Evolutionary conservation across 2,329 filamentous ascomycete genomes (phyloP).

Genomic region (Metarhizium guizhouense): DNA sequence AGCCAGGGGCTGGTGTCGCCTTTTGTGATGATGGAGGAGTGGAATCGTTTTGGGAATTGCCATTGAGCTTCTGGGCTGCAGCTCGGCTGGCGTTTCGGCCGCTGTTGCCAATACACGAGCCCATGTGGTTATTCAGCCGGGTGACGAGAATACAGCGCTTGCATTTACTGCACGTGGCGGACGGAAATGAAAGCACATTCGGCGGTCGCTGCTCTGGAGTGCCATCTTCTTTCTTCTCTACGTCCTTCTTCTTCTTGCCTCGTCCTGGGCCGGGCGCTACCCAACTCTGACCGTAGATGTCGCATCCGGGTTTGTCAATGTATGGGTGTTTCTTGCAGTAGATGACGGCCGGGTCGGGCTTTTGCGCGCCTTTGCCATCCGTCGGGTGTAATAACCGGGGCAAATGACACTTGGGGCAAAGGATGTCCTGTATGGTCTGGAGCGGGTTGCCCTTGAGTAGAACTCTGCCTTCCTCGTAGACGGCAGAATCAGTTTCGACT

Average conservation of each 20-base stretch:
- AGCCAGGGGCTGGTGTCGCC: slow-evolving; percentile 48
- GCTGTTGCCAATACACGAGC: slow-evolving; percentile 57
- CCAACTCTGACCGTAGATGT: slow-evolving; percentile 78
- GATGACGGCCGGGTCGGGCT: slow-evolving; percentile 56
- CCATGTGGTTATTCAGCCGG: slow-evolving; percentile 59
- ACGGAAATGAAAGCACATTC: slow-evolving; percentile 56
- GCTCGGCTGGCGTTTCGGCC: slow-evolving; percentile 53
- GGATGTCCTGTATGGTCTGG: slow-evolving; percentile 59
- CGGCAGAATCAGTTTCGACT: slow-evolving; percentile 57
- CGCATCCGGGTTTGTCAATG: slow-evolving; percentile 65
- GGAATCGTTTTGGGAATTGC: slow-evolving; percentile 43
- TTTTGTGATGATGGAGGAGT: slow-evolving; percentile 56
- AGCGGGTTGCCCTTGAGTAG: slow-evolving; percentile 64
- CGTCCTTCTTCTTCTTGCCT: slow-evolving; percentile 73
- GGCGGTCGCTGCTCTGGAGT: slow-evolving; percentile 46
- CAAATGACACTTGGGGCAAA: slow-evolving; percentile 66
- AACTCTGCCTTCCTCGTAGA: slow-evolving; percentile 61
- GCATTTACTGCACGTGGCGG: slow-evolving; percentile 59
- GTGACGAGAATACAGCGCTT: slow-evolving; percentile 57
- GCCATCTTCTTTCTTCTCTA: slow-evolving; percentile 49
- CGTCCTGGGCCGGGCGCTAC: slow-evolving; percentile 60
- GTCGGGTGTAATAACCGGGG: slow-evolving; percentile 65
- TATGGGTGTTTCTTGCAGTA: slow-evolving; percentile 77
- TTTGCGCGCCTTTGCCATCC: slow-evolving; percentile 57
- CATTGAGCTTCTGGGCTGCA: slow-evolving; percentile 55